A percentile compares a stretch with the other conserved stretches of the same genome.
These are phyloP conservation scores for Thraustotheca clavata DNA, from an alignment of 352 stramenopile genomes.

Conservation along the genomic window DNA sequence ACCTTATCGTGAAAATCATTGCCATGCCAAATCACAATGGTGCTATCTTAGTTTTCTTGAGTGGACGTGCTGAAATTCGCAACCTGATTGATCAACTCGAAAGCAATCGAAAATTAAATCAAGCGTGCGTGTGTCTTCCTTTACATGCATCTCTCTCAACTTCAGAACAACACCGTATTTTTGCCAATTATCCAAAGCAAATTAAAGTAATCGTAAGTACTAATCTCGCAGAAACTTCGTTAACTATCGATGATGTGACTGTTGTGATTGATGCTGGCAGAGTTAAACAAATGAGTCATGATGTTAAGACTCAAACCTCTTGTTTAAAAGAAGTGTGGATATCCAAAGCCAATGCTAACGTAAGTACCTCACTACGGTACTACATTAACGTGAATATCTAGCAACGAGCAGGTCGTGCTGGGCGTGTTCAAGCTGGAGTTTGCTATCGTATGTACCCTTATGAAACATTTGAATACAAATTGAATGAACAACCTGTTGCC, in stretches of 20 bases:
- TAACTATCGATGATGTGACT: constrained; percentile 93
- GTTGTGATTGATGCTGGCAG: constrained; percentile 95
- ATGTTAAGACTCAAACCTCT: constrained; percentile 80
- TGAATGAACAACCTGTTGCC: constrained; percentile 79
- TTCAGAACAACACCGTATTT: constrained; percentile 91
- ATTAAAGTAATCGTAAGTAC: constrained; percentile 95
- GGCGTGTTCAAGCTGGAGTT: constrained; percentile 84
- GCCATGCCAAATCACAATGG: constrained; percentile 35
- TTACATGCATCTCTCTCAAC: constrained; percentile 92
- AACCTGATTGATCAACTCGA: constrained; percentile 64
- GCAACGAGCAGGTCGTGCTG: constrained; percentile 84
- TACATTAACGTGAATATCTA: constrained; percentile 11
- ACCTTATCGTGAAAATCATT: constrained; percentile 77
- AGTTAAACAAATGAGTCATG: constrained; percentile 85
- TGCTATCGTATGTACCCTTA: constrained; percentile 86
- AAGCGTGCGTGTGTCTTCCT: constrained; percentile 64
- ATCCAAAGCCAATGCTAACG: constrained; percentile 85
- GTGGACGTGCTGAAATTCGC: constrained; percentile 92
- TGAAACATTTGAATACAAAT: constrained; percentile 58
- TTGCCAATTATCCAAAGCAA: constrained; percentile 50
- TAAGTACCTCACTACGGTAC: neutral
- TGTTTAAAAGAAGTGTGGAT: constrained; percentile 85
- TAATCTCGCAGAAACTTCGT: constrained; percentile 95
- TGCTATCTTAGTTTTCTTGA: constrained; percentile 95
- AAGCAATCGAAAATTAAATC: constrained; percentile 41